Base-by-base conservation (phyloP, 495 filamentous ascomycete genomes). In the Recurvomyces mirabilis region DNA sequence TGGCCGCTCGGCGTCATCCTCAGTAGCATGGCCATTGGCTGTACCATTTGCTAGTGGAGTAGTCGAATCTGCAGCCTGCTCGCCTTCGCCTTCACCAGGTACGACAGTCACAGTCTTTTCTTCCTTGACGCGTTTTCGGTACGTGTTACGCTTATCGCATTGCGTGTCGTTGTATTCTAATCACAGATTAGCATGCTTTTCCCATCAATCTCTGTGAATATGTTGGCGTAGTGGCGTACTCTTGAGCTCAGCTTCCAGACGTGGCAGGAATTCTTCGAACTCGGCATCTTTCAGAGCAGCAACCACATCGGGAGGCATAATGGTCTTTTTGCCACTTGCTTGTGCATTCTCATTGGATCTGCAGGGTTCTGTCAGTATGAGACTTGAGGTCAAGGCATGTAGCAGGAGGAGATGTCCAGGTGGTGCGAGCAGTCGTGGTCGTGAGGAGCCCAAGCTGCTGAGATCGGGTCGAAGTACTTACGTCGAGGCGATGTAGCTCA, bases 401-500 rank as follows among this genome's bases (percentile, higher is more conserved):
- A n/a, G n/a, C n/a, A n/a, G n/a, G n/a, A n/a, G n/a, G n/a, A n/a
- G n/a, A n/a, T n/a, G n/a, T n/a, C n/a, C n/a, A n/a, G n/a, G n/a
- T n/a, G n/a, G n/a, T n/a, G n/a, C n/a, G n/a, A n/a, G n/a, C n/a
- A n/a, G n/a, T n/a, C n/a, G n/a, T n/a, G n/a, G n/a, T n/a, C n/a
- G n/a, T n/a, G n/a, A n/a, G n/a, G n/a, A n/a, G n/a, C n/a, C n/a
- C n/a, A n/a, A n/a, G n/a, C n/a, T n/a, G n/a, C n/a, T n/a, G n/a
- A n/a, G 3, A 13, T 37, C 10, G 24, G 39, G 4, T 6, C 17
- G 4, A 67, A 80, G 43, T 79, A 96, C 88, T 80, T 72, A n/a
- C n/a, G n/a, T n/a, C 48, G 79, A 75, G 31, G 84, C 81, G 21
- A 98, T 65, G 61, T 94, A 88, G 58, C 77, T 95, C 23, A 96